Base-by-base conservation (phyloP, 2,329 filamentous ascomycete genomes). In the Didymella exigua region DNA sequence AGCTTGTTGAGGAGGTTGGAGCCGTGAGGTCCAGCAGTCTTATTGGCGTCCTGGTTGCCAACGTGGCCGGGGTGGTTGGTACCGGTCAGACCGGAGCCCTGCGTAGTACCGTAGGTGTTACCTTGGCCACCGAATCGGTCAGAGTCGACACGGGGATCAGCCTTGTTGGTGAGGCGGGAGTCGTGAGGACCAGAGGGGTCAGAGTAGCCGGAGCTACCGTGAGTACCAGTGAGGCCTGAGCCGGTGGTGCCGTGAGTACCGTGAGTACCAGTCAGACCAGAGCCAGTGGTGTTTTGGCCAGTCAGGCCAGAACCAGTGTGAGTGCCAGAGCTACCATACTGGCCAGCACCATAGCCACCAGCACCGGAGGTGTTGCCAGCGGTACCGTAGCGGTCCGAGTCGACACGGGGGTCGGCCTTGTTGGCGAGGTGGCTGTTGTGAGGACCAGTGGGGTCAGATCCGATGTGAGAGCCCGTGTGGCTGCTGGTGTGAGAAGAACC, bases 1-100 rank as follows among this genome's bases (percentile, higher is more conserved):
- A 64, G 38, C 62, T 76, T 74, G 65, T 75, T 75, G 31, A 71
- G 13, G 24, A 75, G 6, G 48, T 75, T 56, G 48, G 54, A 63
- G 34, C 63, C 62, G 65, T 76, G 74, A 8, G 71, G 72, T 4
- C 74, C 75, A 47, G 70, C 67, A n/a, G 73, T 75, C 45, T 58
- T 48, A 66, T 70, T 50, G 67, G 67, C 41, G 45, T 62, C 60
- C 21, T 57, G 47, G 38, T 55, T 61, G 19, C 63, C 60, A 41
- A 62, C 57, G 5, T 60, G 52, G 29, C 45, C 51, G 44, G 54
- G 56, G 41, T 61, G 53, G 41, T 52, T 56, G 36, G 45, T 56
- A 21, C 59, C 60, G 9, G 57, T 55, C 24, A 59, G 33, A 13
- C 48, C 55, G 26, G 49, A 36, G 47, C 56, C 42, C 31, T 59